Evolutionary conservation across 2,329 filamentous ascomycete species (phyloP), one percentile per base, ranked within the genome.

Genomic region (Acrocalymma vagum): DNA sequence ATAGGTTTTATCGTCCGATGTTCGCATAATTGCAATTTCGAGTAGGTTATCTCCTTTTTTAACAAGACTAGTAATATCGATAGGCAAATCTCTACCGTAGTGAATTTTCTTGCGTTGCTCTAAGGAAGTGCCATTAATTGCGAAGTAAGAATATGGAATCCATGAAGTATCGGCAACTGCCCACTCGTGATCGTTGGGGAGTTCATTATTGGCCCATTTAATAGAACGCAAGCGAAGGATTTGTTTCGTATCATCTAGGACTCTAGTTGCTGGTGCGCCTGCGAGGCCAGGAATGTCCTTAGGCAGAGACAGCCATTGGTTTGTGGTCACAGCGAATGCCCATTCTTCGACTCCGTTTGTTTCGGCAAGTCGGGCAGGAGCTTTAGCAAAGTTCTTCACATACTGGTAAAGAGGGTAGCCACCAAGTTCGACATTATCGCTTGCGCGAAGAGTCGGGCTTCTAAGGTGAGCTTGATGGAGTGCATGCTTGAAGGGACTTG

Each of bases 181-280:
- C 90, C 90, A 95, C 1, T 73, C 67, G 6, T 73, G 62, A 25
- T 83, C 75, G 3, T 63, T 50, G 1, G 74, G 65, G 8, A 53
- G 54, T 11, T 55, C 41, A 1, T 65, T 41, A 5, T 55, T 45
- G 4, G 61, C 48, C 42, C 75, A 65, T 42, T 74, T 72, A 55
- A 86, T 81, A 59, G 87, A 87, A 8, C 89, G 85, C 15, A 95
- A 58, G 11, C 90, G 86, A 59, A 86, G 85, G 23, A 83, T 78
- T 5, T 80, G 67, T 33, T 80, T 83, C 4, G 81, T 80, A 43
- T 82, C 72, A 13, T 65, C 71, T 56, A 72, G 75, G 17, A 32
- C 48, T 38, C 65, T 70, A 27, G 38, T 55, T 15, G 45, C 32
- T 5, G 64, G 62, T 27, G 63, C 48, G 3, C 71, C 63, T 24